Evolutionary conservation across 805 yeast species (phyloP).

Genomic region (Metschnikowia kunwiensis): DNA sequence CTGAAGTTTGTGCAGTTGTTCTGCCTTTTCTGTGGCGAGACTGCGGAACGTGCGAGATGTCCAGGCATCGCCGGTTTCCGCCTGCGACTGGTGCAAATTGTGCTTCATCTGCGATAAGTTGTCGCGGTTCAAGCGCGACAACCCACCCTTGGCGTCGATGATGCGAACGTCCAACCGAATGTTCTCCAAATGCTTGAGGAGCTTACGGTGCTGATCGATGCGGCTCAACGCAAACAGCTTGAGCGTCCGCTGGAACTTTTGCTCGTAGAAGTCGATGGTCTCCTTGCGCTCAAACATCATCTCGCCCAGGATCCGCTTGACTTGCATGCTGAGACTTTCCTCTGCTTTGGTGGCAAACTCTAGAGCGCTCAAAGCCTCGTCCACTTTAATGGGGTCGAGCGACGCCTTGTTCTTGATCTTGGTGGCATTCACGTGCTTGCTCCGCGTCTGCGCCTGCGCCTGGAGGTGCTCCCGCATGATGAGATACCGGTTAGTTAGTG

Average conservation of each 20-base stretch:
- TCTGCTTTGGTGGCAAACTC: slow-evolving; percentile 78
- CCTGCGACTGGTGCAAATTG: slow-evolving; percentile 42
- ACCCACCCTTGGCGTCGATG: slow-evolving; percentile 75
- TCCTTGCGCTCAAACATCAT: slow-evolving; percentile 71
- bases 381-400: slow-evolving; percentile 83
- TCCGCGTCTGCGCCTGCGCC: slow-evolving; percentile 71
- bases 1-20: slow-evolving; percentile 3
- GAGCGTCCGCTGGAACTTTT: slow-evolving; percentile 50
- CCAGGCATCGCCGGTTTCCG: slow-evolving; percentile 43
- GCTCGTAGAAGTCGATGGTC: slow-evolving; percentile 57
- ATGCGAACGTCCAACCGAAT: slow-evolving; percentile 69
- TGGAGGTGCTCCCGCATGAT: slow-evolving; percentile 83
- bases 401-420: slow-evolving; percentile 69
- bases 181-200: slow-evolving; percentile 67
- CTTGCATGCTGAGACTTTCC: slow-evolving; percentile 70
- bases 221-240: slow-evolving; percentile 61
- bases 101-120: slow-evolving; percentile 46
- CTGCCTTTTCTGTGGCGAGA: slow-evolving; percentile 28
- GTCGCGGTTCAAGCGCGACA: slow-evolving; percentile 79
- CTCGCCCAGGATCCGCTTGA: slow-evolving; percentile 79
- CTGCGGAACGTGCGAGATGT: slow-evolving; percentile 40
- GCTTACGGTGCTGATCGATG: slow-evolving; percentile 84
- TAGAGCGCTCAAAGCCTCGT: slow-evolving; percentile 78
- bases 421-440: slow-evolving; percentile 67
- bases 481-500: slow-evolving; percentile 87